Percentiles rank a stretch among this genome's conserved stretches.
phyloP scores from a whole-genome alignment of 257 asterid species.

The Nyctanthes arbortristis region DNA sequence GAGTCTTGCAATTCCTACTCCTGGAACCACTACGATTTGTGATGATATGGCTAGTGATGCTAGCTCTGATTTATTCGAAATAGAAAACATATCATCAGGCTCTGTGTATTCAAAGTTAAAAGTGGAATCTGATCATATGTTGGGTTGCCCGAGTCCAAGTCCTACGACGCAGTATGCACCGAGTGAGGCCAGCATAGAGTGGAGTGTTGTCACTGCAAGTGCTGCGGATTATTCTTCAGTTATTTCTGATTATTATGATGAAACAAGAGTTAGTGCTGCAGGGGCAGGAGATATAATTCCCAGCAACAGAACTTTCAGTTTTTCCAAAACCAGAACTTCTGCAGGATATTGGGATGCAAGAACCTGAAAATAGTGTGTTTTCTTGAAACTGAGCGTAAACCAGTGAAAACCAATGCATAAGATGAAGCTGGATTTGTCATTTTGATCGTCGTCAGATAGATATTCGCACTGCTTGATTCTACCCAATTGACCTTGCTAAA shows the following conservation, averaged over 20 bases:
- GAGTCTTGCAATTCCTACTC: conserved; percentile 29
- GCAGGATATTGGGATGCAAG: conserved; percentile 69
- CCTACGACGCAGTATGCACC: conserved; percentile 59
- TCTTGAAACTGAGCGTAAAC: conserved; percentile 37
- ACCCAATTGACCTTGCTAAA: background rate
- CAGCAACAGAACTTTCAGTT: conserved; percentile 8
- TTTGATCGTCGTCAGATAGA: background rate
- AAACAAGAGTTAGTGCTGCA: conserved; percentile 29
- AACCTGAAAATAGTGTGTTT: conserved; percentile 57
- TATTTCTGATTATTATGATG: conserved; percentile 50
- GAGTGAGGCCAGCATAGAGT: conserved; percentile 76
- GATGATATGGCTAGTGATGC: conserved; percentile 81
- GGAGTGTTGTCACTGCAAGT: conserved; percentile 86
- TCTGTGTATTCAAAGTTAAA: conserved; percentile 22
- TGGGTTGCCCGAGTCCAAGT: conserved; percentile 49
- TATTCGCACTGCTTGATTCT: background rate
- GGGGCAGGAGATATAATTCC: conserved; percentile 27
- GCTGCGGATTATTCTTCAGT: conserved; percentile 58
- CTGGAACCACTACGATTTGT: conserved; percentile 32
- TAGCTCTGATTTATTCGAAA: conserved; percentile 85
- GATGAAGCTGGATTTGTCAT: conserved; percentile 16
- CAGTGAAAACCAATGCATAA: conserved; percentile 23
- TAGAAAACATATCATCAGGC: conserved; percentile 67
- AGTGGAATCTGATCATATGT: conserved; percentile 25
- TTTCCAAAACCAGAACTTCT: conserved; percentile 6